Conservation (phyloP, 2,329 filamentous ascomycete species). For the Ophiostoma piceae region DNA sequence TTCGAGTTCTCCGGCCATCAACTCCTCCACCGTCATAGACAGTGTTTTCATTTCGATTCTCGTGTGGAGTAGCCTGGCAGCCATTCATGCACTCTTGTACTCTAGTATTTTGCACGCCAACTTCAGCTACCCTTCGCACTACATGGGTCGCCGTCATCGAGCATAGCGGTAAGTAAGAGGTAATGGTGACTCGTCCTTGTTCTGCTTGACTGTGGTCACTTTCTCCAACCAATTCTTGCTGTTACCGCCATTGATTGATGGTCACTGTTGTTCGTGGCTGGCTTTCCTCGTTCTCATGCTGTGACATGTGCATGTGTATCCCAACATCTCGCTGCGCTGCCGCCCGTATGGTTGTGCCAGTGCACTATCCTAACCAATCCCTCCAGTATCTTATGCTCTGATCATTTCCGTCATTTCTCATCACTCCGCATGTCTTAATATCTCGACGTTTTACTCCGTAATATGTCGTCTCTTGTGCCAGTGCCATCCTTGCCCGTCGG, state of each 20-base stretch:
- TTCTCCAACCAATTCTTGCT: neutral
- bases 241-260: neutral
- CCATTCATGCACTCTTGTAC: neutral
- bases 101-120: neutral
- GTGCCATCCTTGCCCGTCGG: neutral
- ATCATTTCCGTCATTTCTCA: neutral
- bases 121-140: no score
- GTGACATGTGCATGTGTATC: neutral
- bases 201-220: neutral
- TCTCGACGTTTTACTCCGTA: neutral
- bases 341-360: neutral
- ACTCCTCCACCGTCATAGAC: neutral
- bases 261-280: neutral
- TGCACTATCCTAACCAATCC: neutral
- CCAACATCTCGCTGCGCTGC: neutral
- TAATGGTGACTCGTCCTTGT: neutral
- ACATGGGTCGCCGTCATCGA: neutral
- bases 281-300: neutral
- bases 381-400: neutral
- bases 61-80: neutral
- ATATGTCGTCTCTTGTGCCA: neutral
- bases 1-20: neutral
- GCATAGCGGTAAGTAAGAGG: constrained; percentile 6
- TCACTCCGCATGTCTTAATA: constrained; percentile 13
- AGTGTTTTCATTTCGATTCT: neutral